Evolutionary conservation across 2,329 filamentous ascomycete genomes (phyloP).

Genomic region (Aspergillus amoenus): DNA sequence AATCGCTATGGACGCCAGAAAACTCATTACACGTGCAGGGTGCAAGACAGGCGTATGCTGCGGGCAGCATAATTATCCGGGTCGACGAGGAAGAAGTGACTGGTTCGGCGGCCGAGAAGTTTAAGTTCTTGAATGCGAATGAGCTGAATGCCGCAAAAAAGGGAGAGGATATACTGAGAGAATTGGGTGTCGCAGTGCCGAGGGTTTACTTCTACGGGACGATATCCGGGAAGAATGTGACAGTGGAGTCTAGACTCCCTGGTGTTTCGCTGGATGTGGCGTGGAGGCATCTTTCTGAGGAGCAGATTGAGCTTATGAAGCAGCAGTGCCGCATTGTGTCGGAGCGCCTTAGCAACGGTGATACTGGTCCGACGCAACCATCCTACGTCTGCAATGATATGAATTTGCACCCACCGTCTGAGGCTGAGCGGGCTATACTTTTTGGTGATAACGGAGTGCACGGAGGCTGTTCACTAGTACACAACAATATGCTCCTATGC

Average conservation of each 20-base stretch:
- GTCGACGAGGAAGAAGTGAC: slow-evolving; percentile 32
- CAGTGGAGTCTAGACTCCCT: slow-evolving; percentile 41
- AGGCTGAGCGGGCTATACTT: slow-evolving; percentile 29
- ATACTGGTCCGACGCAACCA: slow-evolving; percentile 26
- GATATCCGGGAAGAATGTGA: slow-evolving; percentile 40
- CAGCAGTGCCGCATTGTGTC: slow-evolving; percentile 37
- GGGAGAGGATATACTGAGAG: slow-evolving; percentile 33
- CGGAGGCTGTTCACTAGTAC: slow-evolving; percentile 32
- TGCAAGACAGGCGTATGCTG: slow-evolving; percentile 34
- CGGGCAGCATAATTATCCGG: slow-evolving; percentile 38
- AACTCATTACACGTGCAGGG: slow-evolving; percentile 32
- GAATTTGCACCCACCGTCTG: slow-evolving; percentile 28
- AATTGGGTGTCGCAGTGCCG: slow-evolving; percentile 35
- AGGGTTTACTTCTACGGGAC: slow-evolving; percentile 38
- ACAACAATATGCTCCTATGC: slow-evolving; percentile 38
- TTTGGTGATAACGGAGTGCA: slow-evolving; percentile 27
- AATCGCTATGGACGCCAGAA: slow-evolving; percentile 30
- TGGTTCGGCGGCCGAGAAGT: slow-evolving; percentile 29
- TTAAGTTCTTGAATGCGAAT: slow-evolving; percentile 37
- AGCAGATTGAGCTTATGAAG: slow-evolving; percentile 36
- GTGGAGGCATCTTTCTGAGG: slow-evolving; percentile 37
- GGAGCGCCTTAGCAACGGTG: slow-evolving; percentile 27
- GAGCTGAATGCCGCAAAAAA: slow-evolving; percentile 36
- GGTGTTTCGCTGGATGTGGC: slow-evolving; percentile 40
- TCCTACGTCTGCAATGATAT: slow-evolving; percentile 36